Evolutionary conservation across 2,329 filamentous ascomycete species (phyloP).

Genomic region (Cadophora gregata): DNA sequence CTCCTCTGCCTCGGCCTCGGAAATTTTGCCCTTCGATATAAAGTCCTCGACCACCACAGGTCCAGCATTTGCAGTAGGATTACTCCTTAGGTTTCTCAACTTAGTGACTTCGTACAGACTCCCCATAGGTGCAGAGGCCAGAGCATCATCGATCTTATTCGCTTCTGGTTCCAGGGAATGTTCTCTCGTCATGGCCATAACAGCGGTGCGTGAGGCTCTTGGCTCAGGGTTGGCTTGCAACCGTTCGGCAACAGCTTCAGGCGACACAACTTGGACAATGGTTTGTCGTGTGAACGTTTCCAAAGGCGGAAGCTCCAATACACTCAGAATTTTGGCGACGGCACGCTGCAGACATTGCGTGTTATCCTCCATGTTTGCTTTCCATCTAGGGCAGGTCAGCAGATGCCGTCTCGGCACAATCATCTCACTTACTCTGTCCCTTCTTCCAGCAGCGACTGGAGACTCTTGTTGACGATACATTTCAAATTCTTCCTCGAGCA

Average conservation of each 20-base stretch:
- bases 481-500: slow-evolving; percentile 56
- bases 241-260: slow-evolving; percentile 19
- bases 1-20: slow-evolving; percentile 54
- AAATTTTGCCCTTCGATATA: slow-evolving; percentile 55
- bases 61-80: slow-evolving; percentile 47
- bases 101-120: slow-evolving; percentile 61
- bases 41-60: slow-evolving; percentile 49
- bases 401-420: not conserved
- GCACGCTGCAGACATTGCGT: slow-evolving; percentile 52
- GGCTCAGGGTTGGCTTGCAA: slow-evolving; percentile 5
- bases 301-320: slow-evolving; percentile 50
- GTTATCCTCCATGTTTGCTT: slow-evolving; percentile 47
- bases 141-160: slow-evolving; percentile 40
- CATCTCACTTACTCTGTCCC: slow-evolving; percentile 53
- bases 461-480: slow-evolving; percentile 60
- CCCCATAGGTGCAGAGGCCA: slow-evolving; percentile 52
- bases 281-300: slow-evolving; percentile 41
- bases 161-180: slow-evolving; percentile 46
- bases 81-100: slow-evolving; percentile 48
- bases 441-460: slow-evolving; percentile 60
- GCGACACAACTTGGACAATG: slow-evolving; percentile 15
- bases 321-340: slow-evolving; percentile 52
- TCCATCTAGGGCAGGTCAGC: slow-evolving; percentile 47
- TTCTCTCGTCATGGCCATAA: slow-evolving; percentile 53
- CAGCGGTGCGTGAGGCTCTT: slow-evolving; percentile 41